Evolutionary conservation across 345 rosid genomes (phyloP), one percentile per base, ranked within the genome.

Genomic region (Cardiospermum halicacabum): DNA sequence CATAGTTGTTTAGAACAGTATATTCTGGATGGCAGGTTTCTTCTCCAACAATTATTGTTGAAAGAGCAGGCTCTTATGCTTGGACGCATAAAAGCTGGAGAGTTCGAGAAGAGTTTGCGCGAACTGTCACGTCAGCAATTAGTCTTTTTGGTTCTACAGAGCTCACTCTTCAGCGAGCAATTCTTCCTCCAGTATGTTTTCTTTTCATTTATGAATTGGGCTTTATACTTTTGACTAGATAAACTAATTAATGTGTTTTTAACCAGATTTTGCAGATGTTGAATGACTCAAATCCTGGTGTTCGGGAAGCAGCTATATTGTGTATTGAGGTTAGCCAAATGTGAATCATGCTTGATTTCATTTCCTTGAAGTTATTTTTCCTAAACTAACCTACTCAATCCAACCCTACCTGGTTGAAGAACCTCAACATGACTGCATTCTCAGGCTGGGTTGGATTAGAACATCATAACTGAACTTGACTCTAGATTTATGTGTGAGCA

Each of bases 81-180:
- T 91, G 99, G 99, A 68, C 82, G 27, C 95, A 94, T 78, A 89
- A 64, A 81, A 94, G 97, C 77, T 94, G 99, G 99, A 87, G 99
- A 76, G 85, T 94, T 15, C 75, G 99, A 43, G 96, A 94, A 76
- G 97, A 94, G 81, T 94, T 94, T 78, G 89, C 92, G 1, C 85
- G 96, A 55, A 94, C 99, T 55, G 96, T 94, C 31, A 91, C 97
- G 26, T 89, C 97, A 1, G 93, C 97, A 1, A 91, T 89, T 61
- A 76, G 83, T 78, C 97, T 94, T 80, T 91, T 94, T 70, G 81
- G 91, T 22, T 80, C 99, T 32, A 91, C 97, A 1, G 99, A 94
- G 75, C 96, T 94, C 64, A 91, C 99, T 49, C 95, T 94, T 65
- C 99, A 94, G 69, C 86, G 99, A 62, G 96, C 87, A 61, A 91